Conservation (phyloP, 2,329 filamentous ascomycete genomes). For the Rutstroemia sp. region DNA sequence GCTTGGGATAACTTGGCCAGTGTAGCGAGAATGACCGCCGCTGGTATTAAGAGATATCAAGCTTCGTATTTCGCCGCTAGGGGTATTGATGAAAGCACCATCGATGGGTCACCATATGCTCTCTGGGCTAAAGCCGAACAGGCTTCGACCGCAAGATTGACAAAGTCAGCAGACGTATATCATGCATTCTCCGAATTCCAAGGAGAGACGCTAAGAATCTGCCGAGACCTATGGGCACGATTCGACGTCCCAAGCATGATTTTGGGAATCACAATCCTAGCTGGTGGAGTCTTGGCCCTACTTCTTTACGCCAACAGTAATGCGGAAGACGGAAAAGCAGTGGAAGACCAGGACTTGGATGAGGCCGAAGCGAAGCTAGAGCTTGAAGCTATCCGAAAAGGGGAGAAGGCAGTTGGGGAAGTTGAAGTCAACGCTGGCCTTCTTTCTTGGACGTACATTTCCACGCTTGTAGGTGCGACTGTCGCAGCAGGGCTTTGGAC, state of each 20-base stretch:
- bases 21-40: constrained; percentile 69
- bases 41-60: constrained; percentile 87
- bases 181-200: constrained; percentile 67
- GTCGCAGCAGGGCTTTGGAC: constrained; percentile 19
- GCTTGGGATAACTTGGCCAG: constrained; percentile 71
- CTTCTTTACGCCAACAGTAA: constrained; percentile 63
- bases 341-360: constrained; percentile 52
- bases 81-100: constrained; percentile 55
- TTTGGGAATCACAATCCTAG: constrained; percentile 66
- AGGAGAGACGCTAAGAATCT: constrained; percentile 67
- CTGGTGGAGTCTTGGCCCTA: constrained; percentile 59
- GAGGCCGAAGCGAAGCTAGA: constrained; percentile 52
- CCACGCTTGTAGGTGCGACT: constrained; percentile 20
- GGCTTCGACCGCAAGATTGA: constrained; percentile 20
- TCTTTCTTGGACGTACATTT: constrained; percentile 19
- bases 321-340: constrained; percentile 46
- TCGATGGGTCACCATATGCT: constrained; percentile 44
- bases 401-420: constrained; percentile 12
- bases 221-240: constrained; percentile 80
- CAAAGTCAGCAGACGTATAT: constrained; percentile 39
- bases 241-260: constrained; percentile 87
- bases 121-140: constrained; percentile 50
- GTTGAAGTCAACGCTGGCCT: constrained; percentile 22
- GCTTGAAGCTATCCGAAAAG: constrained; percentile 32
- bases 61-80: constrained; percentile 69